A percentile compares a stretch with the other conserved stretches of the same genome.
Evolutionary conservation across 2,329 filamentous ascomycete species (phyloP).

Genomic region (Hirsutella minnesotensis): DNA sequence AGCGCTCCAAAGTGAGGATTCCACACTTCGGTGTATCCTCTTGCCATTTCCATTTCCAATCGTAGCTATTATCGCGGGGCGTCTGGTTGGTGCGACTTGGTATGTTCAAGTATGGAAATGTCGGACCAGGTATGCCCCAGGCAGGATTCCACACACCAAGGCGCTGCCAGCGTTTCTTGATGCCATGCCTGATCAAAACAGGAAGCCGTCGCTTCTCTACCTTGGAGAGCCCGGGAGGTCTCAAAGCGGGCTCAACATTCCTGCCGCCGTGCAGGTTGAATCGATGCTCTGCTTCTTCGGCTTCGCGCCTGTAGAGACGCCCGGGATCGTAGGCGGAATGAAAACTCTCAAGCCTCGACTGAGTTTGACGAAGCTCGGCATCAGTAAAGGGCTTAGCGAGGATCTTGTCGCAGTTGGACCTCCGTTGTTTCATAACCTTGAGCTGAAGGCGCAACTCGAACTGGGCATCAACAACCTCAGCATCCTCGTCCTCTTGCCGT

Average conservation of each 20-base stretch:
- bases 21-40: background rate
- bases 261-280: background rate
- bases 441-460: background rate
- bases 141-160: background rate
- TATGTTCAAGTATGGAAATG: too few species aligned
- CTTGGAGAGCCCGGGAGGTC: too few species aligned
- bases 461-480: background rate
- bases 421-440: background rate
- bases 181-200: background rate
- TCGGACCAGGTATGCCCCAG: background rate
- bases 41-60: slow-evolving; percentile 1
- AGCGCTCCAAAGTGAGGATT: background rate
- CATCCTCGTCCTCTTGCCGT: background rate
- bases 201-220: background rate
- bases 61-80: background rate
- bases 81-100: background rate
- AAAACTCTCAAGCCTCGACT: background rate
- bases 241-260: background rate
- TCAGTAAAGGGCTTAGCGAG: background rate
- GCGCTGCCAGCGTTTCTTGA: background rate
- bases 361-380: background rate
- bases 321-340: background rate
- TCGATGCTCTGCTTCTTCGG: background rate
- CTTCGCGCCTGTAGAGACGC: background rate
- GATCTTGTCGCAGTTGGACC: background rate